Base-by-base conservation (phyloP, 768 basidiomycete genomes). In the Boletus subparvulus region DNA sequence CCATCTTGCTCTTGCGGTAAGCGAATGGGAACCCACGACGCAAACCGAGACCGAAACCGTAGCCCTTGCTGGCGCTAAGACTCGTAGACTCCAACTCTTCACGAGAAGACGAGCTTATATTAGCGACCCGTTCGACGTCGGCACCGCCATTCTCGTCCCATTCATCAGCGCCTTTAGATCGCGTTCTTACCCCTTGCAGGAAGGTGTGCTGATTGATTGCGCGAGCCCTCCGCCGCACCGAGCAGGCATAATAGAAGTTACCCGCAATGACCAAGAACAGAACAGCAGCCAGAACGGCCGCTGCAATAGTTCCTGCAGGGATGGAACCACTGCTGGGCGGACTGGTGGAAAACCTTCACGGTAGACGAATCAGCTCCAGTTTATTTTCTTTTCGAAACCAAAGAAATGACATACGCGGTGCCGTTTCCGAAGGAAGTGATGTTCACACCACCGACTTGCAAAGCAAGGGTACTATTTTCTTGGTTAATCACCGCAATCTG, bases 271-370 rank as follows among this genome's bases (percentile, higher is more conserved):
- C 51, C 62, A 83, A 74, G 28, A 79, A 77, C 10, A 90, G 72
- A 19, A 83, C 67, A 21, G 78, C 77, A 3, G 82, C 86, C 3
- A 90, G 75, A 11, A 78, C 79, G 32, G 88, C 74, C 0, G 87
- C 88, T 19, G 87, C 87, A 52, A 88, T 83, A 2, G 87, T 84
- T 42, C 88, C 86, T 57, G 73, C 73, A 2, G 80, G 56, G 19
- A 77, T 71, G 2, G 77, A 70, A 35, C 48, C 50, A 33, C 54
- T 48, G 37, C 54, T 55, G 4, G 62, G 55, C 7, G 61, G 39
- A 49, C 50, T 57, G 41, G 69, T 50, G 11, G 62, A 55, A 52
- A 59, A 55, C 36, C 66, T 66, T 58, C 36, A 40, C n/a, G 32
- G 17, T 13, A 57, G 2, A 58, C 8, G 19, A n/a, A 52, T 63